These are phyloP conservation scores for Ambrosia trifida DNA, from an alignment of 129 eudicot species.

Conservation along the genomic window DNA sequence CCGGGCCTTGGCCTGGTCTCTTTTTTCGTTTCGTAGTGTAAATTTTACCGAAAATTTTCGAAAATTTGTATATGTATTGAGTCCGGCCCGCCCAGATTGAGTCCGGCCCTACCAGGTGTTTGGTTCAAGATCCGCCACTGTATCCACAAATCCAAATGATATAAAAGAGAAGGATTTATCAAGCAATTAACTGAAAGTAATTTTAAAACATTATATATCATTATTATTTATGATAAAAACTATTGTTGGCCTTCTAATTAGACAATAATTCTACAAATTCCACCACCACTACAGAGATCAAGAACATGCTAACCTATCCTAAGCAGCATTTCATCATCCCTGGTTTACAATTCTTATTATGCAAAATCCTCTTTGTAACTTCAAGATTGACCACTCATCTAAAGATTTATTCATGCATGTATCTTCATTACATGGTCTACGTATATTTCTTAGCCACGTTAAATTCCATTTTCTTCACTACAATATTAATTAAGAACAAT, in stretches of 20 bases:
- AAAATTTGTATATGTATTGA: too few species aligned
- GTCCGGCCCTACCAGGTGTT: too few species aligned
- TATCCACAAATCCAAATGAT: background rate
- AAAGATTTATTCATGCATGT: background rate
- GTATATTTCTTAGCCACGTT: background rate
- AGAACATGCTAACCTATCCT: slow-evolving; percentile 1
- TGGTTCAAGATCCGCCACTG: too few species aligned
- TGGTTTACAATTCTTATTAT: background rate
- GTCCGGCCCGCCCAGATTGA: too few species aligned
- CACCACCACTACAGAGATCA: background rate
- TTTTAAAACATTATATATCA: background rate
- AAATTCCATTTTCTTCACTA: background rate
- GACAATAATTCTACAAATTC: background rate
- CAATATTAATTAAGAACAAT: background rate
- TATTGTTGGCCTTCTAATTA: background rate
- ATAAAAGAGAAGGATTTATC: background rate
- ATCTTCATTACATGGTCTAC: background rate
- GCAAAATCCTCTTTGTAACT: background rate
- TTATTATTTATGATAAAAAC: background rate
- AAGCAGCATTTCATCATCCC: background rate
- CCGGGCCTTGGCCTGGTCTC: too few species aligned
- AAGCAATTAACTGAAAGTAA: background rate
- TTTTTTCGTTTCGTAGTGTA: too few species aligned
- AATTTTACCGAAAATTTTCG: too few species aligned
- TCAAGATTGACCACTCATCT: background rate